phyloP scores from a whole-genome alignment of 1,284 basidiomycete genomes.

The Trametes versicolor region DNA sequence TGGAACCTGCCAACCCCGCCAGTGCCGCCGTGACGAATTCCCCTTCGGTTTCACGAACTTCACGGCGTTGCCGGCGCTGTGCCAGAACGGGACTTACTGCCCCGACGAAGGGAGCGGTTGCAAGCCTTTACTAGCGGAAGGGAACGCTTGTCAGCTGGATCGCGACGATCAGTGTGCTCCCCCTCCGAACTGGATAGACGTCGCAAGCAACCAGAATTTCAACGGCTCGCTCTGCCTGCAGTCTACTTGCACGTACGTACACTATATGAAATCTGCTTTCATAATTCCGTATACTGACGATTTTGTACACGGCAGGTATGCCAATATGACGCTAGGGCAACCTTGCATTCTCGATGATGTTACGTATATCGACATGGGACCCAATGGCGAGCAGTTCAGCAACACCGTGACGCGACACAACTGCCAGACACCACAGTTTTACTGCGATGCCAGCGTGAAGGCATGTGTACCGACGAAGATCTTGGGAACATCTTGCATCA shows the following conservation, averaged over 20 bases:
- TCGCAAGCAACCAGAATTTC: constrained; percentile 56
- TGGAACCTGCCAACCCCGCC: constrained; percentile 56
- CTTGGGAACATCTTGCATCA: constrained; percentile 56
- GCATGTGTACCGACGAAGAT: constrained; percentile 59
- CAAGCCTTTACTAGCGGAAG: constrained; percentile 53
- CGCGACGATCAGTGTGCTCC: constrained; percentile 76
- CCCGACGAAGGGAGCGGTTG: constrained; percentile 80
- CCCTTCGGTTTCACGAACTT: constrained; percentile 60
- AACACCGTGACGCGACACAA: constrained; percentile 71
- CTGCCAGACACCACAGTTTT: constrained; percentile 61
- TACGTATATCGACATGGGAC: constrained; percentile 61
- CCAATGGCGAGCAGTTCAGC: constrained; percentile 55
- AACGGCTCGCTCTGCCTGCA: constrained; percentile 72
- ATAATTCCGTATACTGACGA: neutral
- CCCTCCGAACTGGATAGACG: constrained; percentile 52
- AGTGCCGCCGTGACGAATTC: constrained; percentile 73
- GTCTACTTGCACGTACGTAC: constrained; percentile 70
- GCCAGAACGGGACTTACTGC: constrained; percentile 66
- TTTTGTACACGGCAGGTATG: constrained; percentile 53
- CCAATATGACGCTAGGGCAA: constrained; percentile 64
- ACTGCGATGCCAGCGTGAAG: constrained; percentile 60
- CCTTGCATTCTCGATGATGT: constrained; percentile 70
- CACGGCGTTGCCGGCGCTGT: constrained; percentile 65
- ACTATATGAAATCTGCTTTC: too few species aligned
- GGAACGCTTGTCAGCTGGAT: constrained; percentile 70